Evolutionary conservation across 2,329 filamentous ascomycete genomes (phyloP).

Genomic region (Elsinoe arachidis): DNA sequence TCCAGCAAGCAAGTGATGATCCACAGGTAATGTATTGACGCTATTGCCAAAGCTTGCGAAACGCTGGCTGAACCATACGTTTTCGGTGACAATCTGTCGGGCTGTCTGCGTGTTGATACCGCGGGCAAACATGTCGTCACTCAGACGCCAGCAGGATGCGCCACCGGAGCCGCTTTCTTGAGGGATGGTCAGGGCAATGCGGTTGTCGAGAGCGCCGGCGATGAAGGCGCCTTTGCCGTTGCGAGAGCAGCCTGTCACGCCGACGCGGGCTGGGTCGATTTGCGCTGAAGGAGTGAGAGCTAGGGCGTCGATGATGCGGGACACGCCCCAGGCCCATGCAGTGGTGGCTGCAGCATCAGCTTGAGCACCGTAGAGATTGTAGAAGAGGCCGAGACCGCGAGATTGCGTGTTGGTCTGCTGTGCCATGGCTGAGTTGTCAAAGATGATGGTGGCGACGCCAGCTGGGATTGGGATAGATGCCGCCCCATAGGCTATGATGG

Average conservation of each 20-base stretch:
- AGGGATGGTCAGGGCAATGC: slow-evolving; percentile 53
- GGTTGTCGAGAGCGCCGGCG: slow-evolving; percentile 50
- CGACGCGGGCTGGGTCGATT: slow-evolving; percentile 38
- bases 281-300: slow-evolving; percentile 38
- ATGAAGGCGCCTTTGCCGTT: slow-evolving; percentile 57
- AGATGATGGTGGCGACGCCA: slow-evolving; percentile 49
- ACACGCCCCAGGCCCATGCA: slow-evolving; percentile 57
- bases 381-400: slow-evolving; percentile 52
- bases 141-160: slow-evolving; percentile 51
- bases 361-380: slow-evolving; percentile 47
- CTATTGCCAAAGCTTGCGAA: slow-evolving; percentile 46
- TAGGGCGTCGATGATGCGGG: slow-evolving; percentile 51
- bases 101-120: slow-evolving; percentile 53
- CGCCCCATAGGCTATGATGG: slow-evolving; percentile 50
- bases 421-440: slow-evolving; percentile 51
- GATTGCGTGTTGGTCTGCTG: slow-evolving; percentile 38
- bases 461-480: slow-evolving; percentile 47
- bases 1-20: slow-evolving; percentile 51
- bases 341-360: slow-evolving; percentile 51
- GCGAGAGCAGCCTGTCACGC: slow-evolving; percentile 55
- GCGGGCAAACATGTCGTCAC: slow-evolving; percentile 33
- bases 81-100: slow-evolving; percentile 50
- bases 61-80: slow-evolving; percentile 53
- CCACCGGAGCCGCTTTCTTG: slow-evolving; percentile 55
- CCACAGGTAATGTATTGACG: slow-evolving; percentile 43